Conservation (phyloP, 768 basidiomycete species). For the Amanita jacksonii region DNA sequence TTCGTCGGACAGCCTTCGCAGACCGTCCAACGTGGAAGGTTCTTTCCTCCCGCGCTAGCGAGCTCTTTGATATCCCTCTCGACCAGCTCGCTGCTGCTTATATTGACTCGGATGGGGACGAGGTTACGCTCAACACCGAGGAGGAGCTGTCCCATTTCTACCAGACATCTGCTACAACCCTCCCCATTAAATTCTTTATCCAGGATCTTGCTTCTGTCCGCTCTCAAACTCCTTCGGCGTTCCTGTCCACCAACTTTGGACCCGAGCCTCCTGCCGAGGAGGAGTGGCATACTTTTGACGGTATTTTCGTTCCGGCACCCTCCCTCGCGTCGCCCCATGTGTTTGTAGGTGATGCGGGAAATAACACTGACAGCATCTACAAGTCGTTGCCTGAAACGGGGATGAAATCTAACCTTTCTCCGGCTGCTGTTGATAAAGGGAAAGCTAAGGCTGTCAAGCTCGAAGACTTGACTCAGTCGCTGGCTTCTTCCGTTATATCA, state of each 20-base stretch:
- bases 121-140: conserved; percentile 67
- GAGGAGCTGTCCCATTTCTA: conserved; percentile 75
- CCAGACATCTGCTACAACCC: conserved; percentile 20
- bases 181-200: conserved; percentile 50
- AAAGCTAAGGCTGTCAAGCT: conserved; percentile 32
- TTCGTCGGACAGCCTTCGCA: conserved; percentile 49
- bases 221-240: conserved; percentile 20
- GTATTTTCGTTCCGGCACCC: background rate
- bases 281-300: conserved; percentile 5
- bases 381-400: background rate
- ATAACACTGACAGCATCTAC: background rate
- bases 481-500: conserved; percentile 30
- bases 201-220: conserved; percentile 43
- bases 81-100: conserved; percentile 62
- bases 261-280: conserved; percentile 3
- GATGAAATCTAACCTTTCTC: too few relatives aligned
- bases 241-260: too few relatives aligned
- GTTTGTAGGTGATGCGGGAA: conserved; percentile 2
- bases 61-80: conserved; percentile 41
- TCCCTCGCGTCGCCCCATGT: background rate
- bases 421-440: conserved; percentile 30
- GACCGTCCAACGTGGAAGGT: conserved; percentile 43
- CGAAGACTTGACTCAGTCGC: conserved; percentile 23
- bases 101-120: conserved; percentile 62
- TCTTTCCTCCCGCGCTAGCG: conserved; percentile 47